Percentiles rank a stretch among this genome's conserved stretches.
These are phyloP conservation scores for Paracoccidioides lutzii DNA, from an alignment of 2,329 filamentous ascomycete species.

Conservation along the genomic window DNA sequence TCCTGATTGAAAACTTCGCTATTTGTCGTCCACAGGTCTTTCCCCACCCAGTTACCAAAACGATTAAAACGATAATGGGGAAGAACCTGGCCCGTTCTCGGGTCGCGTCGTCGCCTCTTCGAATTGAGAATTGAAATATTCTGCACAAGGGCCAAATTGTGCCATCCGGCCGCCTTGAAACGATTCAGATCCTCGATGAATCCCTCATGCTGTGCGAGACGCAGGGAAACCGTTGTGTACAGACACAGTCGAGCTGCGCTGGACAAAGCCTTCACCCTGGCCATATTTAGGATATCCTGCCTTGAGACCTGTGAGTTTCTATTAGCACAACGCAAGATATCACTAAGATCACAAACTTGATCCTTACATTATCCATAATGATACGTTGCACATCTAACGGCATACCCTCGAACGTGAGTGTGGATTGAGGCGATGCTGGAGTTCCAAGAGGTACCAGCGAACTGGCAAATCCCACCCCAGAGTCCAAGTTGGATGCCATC, in stretches of 20 bases:
- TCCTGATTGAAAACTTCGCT: background rate
- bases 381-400: background rate
- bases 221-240: background rate
- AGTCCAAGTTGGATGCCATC: background rate
- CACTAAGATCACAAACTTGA: background rate
- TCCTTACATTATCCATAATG: background rate
- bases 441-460: background rate
- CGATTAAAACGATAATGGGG: background rate
- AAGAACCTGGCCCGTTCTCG: background rate
- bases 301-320: background rate
- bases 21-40: background rate
- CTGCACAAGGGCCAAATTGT: background rate
- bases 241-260: background rate
- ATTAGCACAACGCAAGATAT: background rate
- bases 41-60: background rate
- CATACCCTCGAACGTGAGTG: background rate
- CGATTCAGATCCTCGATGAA: background rate
- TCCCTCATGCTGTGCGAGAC: background rate
- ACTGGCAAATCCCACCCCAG: background rate
- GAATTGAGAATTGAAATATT: slow-evolving; percentile 1
- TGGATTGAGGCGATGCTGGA: background rate
- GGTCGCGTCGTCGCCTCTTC: background rate
- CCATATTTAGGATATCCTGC: background rate
- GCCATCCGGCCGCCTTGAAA: background rate
- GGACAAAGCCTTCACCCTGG: background rate